Conservation (phyloP, 108 stramenopile genomes). For the Aurantiochytrium sp. region DNA sequence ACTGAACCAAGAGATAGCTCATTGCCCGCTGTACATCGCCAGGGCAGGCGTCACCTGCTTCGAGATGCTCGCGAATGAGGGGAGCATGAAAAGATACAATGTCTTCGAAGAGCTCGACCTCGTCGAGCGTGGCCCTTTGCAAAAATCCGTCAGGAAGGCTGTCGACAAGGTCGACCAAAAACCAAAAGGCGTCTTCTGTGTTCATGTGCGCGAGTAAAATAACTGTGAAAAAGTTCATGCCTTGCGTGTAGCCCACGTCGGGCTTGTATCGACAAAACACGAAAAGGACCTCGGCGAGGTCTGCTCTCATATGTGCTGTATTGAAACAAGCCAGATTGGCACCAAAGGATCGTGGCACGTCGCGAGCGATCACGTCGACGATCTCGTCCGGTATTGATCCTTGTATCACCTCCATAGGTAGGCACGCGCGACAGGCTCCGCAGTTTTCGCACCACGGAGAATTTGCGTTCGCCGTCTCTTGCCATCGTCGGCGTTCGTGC, state of each 20-base stretch:
- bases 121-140: not conserved
- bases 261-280: not conserved
- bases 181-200: not conserved
- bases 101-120: conserved; percentile 9
- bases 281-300: not conserved
- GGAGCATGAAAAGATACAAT: not conserved
- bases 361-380: not conserved
- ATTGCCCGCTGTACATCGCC: not conserved
- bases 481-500: no score
- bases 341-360: not conserved
- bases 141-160: not conserved
- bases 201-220: not conserved
- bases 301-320: not conserved
- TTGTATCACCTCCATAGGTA: no score
- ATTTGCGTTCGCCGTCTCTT: no score
- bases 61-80: not conserved
- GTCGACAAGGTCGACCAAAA: not conserved
- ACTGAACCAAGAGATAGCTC: not conserved
- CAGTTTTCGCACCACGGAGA: no score
- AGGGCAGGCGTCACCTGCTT: not conserved
- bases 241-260: not conserved
- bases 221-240: not conserved
- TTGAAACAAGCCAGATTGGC: not conserved
- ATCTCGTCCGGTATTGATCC: not conserved
- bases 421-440: no score